These are phyloP conservation scores for Olyra latifolia DNA, from an alignment of 176 grass and related monocot genomes.

Conservation along the genomic window DNA sequence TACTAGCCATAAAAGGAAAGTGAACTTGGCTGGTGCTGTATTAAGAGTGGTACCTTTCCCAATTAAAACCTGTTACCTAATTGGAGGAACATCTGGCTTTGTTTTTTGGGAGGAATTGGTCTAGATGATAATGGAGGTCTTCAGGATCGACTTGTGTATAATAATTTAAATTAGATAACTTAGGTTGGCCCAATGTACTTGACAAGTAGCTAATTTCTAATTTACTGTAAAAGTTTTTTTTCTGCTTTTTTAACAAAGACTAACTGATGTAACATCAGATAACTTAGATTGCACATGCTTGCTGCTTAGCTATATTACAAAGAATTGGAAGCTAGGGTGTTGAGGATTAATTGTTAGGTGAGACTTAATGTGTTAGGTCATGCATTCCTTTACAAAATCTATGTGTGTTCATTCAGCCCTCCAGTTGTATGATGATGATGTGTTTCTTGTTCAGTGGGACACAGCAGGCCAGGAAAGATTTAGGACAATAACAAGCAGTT, in stretches of 20 bases:
- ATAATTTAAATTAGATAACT: constrained; percentile 1
- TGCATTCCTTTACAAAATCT: constrained; percentile 21
- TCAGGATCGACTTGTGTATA: neutral
- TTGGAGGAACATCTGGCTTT: neutral
- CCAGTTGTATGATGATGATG: constrained; percentile 28
- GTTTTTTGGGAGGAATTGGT: neutral
- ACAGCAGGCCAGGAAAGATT: constrained; percentile 95
- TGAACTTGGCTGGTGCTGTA: neutral
- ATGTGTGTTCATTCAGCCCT: constrained; percentile 13
- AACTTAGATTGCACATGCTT: constrained; percentile 4
- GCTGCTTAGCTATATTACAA: neutral
- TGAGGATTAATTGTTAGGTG: constrained; percentile 20
- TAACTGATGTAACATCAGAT: neutral
- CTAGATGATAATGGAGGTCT: neutral
- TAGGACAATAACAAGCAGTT: constrained; percentile 95
- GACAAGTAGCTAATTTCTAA: neutral
- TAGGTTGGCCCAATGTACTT: neutral
- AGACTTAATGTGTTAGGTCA: constrained; percentile 17
- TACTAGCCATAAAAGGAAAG: neutral
- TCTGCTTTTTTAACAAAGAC: neutral
- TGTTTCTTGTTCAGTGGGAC: constrained; percentile 74
- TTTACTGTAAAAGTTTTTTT: neutral
- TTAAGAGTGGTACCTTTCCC: neutral
- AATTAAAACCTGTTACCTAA: neutral
- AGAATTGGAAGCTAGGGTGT: neutral